Conservation (phyloP, 371 early-diverging fungal genomes). For the Dinochytrium kinnereticum region DNA sequence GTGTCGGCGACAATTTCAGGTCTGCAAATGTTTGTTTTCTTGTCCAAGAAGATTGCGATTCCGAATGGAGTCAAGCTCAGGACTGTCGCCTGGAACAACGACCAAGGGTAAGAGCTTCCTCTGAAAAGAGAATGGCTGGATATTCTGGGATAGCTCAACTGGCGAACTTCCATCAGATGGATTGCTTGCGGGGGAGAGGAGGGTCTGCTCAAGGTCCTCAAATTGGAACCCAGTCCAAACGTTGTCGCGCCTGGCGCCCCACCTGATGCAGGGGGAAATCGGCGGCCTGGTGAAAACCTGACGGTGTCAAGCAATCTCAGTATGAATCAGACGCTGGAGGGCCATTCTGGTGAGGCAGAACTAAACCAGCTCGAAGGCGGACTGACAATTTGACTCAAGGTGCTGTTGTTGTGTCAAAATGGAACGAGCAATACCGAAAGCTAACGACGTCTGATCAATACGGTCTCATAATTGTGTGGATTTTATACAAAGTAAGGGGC, state of each 20-base stretch:
- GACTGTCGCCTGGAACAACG: constrained; percentile 61
- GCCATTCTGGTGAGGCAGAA: constrained; percentile 51
- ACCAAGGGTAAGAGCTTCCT: constrained; percentile 40
- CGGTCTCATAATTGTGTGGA: constrained; percentile 66
- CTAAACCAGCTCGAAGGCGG: not conserved
- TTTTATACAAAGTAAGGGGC: constrained; percentile 63
- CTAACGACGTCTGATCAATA: constrained; percentile 61
- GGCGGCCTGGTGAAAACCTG: constrained; percentile 28
- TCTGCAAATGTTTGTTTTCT: constrained; percentile 11
- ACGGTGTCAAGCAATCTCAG: constrained; percentile 49
- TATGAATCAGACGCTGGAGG: constrained; percentile 64
- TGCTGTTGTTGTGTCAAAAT: constrained; percentile 53
- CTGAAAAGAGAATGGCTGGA: no score
- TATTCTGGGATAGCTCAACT: no score
- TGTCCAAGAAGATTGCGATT: constrained; percentile 56
- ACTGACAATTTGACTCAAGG: constrained; percentile 29
- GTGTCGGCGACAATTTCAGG: constrained; percentile 6
- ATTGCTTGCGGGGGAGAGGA: constrained; percentile 65
- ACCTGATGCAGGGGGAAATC: constrained; percentile 19
- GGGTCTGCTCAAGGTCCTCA: constrained; percentile 62
- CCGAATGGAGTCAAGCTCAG: constrained; percentile 57
- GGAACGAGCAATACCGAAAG: constrained; percentile 59
- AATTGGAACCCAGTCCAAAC: constrained; percentile 46
- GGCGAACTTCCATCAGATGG: constrained; percentile 43
- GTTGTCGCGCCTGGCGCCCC: constrained; percentile 8